phyloP scores from a whole-genome alignment of 371 early-diverging fungal genomes.

The Saksenaea oblongispora region DNA sequence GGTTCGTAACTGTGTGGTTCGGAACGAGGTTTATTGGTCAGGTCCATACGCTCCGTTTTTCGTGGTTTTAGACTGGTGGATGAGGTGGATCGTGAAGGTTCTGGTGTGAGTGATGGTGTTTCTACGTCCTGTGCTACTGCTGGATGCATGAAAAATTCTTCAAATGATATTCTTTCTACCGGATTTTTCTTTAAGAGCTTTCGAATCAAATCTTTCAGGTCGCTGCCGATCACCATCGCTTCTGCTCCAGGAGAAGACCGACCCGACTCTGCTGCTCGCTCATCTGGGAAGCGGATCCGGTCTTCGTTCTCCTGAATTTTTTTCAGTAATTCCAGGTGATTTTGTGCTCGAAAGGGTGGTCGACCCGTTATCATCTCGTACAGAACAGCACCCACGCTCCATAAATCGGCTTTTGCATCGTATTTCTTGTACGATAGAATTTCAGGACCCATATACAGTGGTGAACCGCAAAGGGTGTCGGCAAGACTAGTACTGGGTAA shows the following conservation, averaged over 20 bases:
- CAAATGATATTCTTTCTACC: constrained; percentile 83
- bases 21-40: neutral
- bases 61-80: constrained; percentile 1
- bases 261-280: constrained; percentile 22
- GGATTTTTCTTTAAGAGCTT: constrained; percentile 85
- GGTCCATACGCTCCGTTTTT: neutral
- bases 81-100: constrained; percentile 2
- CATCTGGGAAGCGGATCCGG: constrained; percentile 84
- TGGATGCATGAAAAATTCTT: constrained; percentile 89
- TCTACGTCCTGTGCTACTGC: constrained; percentile 40
- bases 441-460: constrained; percentile 97
- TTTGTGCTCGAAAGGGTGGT: constrained; percentile 91
- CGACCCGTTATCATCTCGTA: constrained; percentile 92
- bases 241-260: constrained; percentile 1
- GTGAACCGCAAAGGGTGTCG: constrained; percentile 95
- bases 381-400: constrained; percentile 95
- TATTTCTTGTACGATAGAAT: constrained; percentile 91
- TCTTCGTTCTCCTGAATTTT: constrained; percentile 86
- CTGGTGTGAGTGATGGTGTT: neutral
- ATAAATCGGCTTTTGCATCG: constrained; percentile 93
- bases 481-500: constrained; percentile 83
- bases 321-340: constrained; percentile 87
- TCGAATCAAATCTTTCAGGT: constrained; percentile 82
- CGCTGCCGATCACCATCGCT: constrained; percentile 50
- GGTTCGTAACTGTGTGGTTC: constrained; percentile 24